Conservation (phyloP, 2,329 filamentous ascomycete genomes). For the Sporothrix protearum region DNA sequence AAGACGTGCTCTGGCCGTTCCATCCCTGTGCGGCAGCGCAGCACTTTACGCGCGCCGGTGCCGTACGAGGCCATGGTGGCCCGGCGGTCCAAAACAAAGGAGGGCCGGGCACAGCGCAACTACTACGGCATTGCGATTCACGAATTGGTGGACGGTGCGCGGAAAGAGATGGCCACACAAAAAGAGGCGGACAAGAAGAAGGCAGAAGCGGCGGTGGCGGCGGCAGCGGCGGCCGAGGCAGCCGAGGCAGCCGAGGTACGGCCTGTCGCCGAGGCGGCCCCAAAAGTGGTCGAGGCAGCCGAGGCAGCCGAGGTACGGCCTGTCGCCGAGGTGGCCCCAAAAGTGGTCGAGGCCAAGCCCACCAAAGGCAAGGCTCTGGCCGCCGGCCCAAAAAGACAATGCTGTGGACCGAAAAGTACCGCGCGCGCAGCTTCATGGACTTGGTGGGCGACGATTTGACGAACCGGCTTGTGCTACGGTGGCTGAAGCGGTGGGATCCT, state of each 20-base stretch:
- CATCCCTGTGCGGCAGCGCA: conserved; percentile 54
- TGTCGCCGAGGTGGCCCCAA: not conserved
- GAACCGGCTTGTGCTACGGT: conserved; percentile 82
- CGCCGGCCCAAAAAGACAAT: conserved; percentile 41
- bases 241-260: too few relatives aligned
- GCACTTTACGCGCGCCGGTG: conserved; percentile 41
- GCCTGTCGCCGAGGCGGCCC: too few relatives aligned
- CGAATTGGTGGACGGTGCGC: conserved; percentile 68
- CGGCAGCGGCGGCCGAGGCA: too few relatives aligned
- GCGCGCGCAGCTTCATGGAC: conserved; percentile 86
- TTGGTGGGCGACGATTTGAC: conserved; percentile 92
- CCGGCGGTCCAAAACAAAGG: conserved; percentile 61
- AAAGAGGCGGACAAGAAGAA: conserved; percentile 43
- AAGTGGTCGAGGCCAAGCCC: conserved; percentile 40
- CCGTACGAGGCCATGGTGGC: conserved; percentile 67
- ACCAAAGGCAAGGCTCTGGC: not conserved
- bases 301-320: conserved; percentile 8
- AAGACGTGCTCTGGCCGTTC: conserved; percentile 55
- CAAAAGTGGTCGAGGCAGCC: too few relatives aligned
- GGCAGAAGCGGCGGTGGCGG: not conserved
- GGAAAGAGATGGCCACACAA: conserved; percentile 50
- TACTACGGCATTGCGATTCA: conserved; percentile 96
- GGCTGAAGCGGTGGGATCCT: conserved; percentile 92
- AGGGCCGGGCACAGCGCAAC: conserved; percentile 65
- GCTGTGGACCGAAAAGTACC: conserved; percentile 97